These are phyloP conservation scores for Beauveria rudraprayagi DNA, from an alignment of 2,329 filamentous ascomycete genomes.

Conservation along the genomic window DNA sequence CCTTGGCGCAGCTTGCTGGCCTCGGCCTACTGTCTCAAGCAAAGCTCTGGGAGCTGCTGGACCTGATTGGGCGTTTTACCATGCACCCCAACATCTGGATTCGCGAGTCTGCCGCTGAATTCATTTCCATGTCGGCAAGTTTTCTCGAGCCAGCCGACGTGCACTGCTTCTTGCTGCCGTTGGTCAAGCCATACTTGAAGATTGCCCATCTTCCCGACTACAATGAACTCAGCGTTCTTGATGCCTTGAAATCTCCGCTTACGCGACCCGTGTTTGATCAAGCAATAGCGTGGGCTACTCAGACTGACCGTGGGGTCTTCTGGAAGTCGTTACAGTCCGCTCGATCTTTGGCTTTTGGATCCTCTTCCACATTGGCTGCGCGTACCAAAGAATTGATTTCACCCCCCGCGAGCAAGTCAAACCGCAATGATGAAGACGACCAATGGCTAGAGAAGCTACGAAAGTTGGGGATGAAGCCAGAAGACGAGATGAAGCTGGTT, in stretches of 20 bases:
- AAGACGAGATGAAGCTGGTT: slow-evolving; percentile 86
- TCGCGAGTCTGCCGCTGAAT: slow-evolving; percentile 77
- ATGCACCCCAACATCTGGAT: slow-evolving; percentile 96
- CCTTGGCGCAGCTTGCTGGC: slow-evolving; percentile 78
- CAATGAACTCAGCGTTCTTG: slow-evolving; percentile 65
- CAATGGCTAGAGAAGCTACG: slow-evolving; percentile 81
- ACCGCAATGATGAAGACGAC: slow-evolving; percentile 86
- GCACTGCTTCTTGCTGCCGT: slow-evolving; percentile 72
- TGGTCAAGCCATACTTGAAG: slow-evolving; percentile 76
- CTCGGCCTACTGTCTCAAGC: slow-evolving; percentile 79
- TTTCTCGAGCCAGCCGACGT: slow-evolving; percentile 74
- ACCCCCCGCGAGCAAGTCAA: slow-evolving; percentile 52
- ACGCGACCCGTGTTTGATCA: slow-evolving; percentile 76
- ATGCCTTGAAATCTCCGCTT: slow-evolving; percentile 74
- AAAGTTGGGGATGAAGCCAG: slow-evolving; percentile 70
- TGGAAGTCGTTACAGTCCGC: slow-evolving; percentile 73
- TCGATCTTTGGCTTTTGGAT: slow-evolving; percentile 55
- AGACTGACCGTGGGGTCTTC: slow-evolving; percentile 73
- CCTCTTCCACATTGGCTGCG: slow-evolving; percentile 42
- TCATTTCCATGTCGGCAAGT: slow-evolving; percentile 67
- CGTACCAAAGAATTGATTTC: slow-evolving; percentile 49
- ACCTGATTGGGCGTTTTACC: slow-evolving; percentile 74
- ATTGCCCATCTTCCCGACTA: slow-evolving; percentile 58
- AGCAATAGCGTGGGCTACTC: slow-evolving; percentile 75
- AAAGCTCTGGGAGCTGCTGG: slow-evolving; percentile 80